Evolutionary conservation across 176 grass and related monocot genomes (phyloP).

Genomic region (Oryza glumipatula): DNA sequence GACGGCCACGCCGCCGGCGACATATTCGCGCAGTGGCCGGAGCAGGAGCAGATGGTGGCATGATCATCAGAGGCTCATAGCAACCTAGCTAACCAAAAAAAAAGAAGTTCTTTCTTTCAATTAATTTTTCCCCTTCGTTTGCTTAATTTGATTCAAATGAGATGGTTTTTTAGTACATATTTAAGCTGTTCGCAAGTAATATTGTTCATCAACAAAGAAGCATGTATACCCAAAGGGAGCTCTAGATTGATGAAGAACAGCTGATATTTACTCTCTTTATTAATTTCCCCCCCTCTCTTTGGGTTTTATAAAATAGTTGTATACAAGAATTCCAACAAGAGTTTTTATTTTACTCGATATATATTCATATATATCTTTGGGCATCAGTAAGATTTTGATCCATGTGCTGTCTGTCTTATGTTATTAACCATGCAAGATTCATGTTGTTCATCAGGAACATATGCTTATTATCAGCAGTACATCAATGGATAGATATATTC

Average conservation of each 20-base stretch:
- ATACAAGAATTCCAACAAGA: slow-evolving; percentile 49
- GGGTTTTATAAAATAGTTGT: slow-evolving; percentile 62
- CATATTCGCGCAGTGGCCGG: slow-evolving; percentile 74
- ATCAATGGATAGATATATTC: slow-evolving; percentile 9
- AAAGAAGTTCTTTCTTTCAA: slow-evolving; percentile 84
- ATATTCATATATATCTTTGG: slow-evolving; percentile 21
- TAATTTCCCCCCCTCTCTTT: slow-evolving; percentile 27
- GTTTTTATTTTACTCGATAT: slow-evolving; percentile 38
- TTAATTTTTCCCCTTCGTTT: slow-evolving; percentile 71
- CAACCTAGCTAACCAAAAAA: slow-evolving; percentile 63
- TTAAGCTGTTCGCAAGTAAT: slow-evolving; percentile 53
- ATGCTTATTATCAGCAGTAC: slow-evolving; percentile 17
- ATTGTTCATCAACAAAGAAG: slow-evolving; percentile 55
- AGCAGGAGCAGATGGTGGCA: slow-evolving; percentile 84
- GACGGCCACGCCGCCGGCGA: slow-evolving; percentile 71
- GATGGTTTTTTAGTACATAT: slow-evolving; percentile 62
- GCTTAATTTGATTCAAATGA: slow-evolving; percentile 76
- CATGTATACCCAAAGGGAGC: slow-evolving; percentile 79
- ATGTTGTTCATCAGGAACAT: neutral
- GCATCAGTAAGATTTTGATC: slow-evolving; percentile 42
- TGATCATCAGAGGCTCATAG: slow-evolving; percentile 45
- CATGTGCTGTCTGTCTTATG: slow-evolving; percentile 18
- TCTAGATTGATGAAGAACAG: slow-evolving; percentile 59
- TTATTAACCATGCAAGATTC: slow-evolving; percentile 24
- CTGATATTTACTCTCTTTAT: slow-evolving; percentile 52